Base-by-base conservation (phyloP, 73 alveolate genomes). In the Blepharisma japonicum region DNA sequence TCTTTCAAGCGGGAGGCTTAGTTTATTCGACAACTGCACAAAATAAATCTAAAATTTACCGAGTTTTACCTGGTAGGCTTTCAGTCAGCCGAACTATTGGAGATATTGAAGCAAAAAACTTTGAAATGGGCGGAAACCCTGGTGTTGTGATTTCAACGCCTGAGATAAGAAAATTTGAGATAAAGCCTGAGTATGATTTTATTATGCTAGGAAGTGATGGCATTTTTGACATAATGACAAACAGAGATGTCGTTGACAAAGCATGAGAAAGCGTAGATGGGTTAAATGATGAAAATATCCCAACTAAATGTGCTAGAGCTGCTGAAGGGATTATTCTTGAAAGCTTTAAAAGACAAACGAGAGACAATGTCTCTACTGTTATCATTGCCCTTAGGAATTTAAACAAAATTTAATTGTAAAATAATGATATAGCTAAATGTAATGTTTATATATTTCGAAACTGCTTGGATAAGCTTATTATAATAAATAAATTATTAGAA, bases 51-150 rank as follows among this genome's bases (percentile, higher is more conserved):
- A 99, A 99, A 6, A 99, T 99, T 38, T 84, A 91, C 68, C 94
- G 99, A 85, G 99, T 97, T n/a, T 82, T 95, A 49, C 99, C 99
- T 23, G 99, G 99, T 18, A 83, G 99, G 55, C 90, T 97, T 42
- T 91, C 99, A 45, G 99, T 95, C 14, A 55, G 83, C 39, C 91
- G 99, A 81, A 89, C 99, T 27, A 82, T 96, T 67, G 99, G 99
- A 42, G 99, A 96, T 87, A 87, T 85, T 1, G 98, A 96, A 71
- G 99, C 99, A 42, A 96, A 96, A 90, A 46, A 83, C 6, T 83
- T 77, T 66, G 92, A 91, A 71, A 84, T 77, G 77, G 99, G 99
- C 9, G 99, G 99, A 25, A 96, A 95, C 68, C 96, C 97, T 20
- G 84, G 88, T 83, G 99, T 96, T 21, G 90, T 96, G 0, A 90